Evolutionary conservation across 1,284 basidiomycete genomes (phyloP).

Genomic region (Cryptococcus sp.): DNA sequence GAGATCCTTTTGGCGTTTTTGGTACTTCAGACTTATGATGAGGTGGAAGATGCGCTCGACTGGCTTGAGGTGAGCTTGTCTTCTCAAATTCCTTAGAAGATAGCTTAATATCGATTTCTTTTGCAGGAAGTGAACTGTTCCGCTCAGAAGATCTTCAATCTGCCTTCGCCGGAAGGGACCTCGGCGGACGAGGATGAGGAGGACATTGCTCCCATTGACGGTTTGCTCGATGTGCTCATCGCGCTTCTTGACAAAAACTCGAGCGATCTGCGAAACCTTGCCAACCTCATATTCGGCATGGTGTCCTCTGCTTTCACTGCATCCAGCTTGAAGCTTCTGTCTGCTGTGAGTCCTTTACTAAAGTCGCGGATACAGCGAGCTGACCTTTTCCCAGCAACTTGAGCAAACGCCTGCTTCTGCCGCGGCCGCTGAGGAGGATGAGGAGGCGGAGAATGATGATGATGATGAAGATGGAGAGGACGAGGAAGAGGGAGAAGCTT

Average conservation of each 20-base stretch:
- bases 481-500: slow-evolving; percentile 54
- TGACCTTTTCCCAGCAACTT: slow-evolving; percentile 66
- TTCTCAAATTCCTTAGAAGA: not conserved
- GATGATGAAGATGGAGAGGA: slow-evolving; percentile 49
- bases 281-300: slow-evolving; percentile 78
- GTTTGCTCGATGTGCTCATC: slow-evolving; percentile 84
- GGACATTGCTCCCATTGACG: slow-evolving; percentile 68
- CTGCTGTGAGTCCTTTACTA: slow-evolving; percentile 64
- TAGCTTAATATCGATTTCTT: slow-evolving; percentile 2
- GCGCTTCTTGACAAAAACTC: slow-evolving; percentile 84
- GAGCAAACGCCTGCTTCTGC: slow-evolving; percentile 56
- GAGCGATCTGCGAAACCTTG: slow-evolving; percentile 76
- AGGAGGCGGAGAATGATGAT: slow-evolving; percentile 54
- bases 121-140: slow-evolving; percentile 34
- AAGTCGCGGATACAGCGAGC: not conserved
- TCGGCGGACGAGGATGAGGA: slow-evolving; percentile 45
- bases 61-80: slow-evolving; percentile 63
- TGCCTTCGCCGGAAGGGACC: slow-evolving; percentile 55
- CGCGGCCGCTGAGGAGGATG: slow-evolving; percentile 51
- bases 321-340: slow-evolving; percentile 77
- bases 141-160: slow-evolving; percentile 34
- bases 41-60: slow-evolving; percentile 60
- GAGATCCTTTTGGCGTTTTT: slow-evolving; percentile 71
- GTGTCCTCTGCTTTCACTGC: slow-evolving; percentile 70
- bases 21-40: slow-evolving; percentile 70